These are phyloP conservation scores for Starmerella vaccinii DNA, from an alignment of 805 yeast species.

Conservation along the genomic window DNA sequence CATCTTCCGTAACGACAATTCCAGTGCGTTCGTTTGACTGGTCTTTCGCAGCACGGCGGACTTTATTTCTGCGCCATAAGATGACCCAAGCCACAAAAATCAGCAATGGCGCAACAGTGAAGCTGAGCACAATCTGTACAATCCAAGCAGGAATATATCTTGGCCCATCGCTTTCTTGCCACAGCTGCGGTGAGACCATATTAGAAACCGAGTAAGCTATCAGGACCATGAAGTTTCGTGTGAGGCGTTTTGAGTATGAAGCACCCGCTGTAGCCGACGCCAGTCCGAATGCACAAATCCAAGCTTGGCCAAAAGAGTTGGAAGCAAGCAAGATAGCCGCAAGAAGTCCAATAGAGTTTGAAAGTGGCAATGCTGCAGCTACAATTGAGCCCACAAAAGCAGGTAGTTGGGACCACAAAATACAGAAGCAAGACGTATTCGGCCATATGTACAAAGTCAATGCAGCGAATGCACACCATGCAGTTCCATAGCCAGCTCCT, in stretches of 20 bases:
- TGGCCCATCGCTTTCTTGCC: constrained; percentile 38
- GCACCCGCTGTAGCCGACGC: constrained; percentile 39
- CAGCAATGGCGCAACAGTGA: constrained; percentile 35
- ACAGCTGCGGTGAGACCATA: constrained; percentile 47
- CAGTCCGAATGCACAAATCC: constrained; percentile 28
- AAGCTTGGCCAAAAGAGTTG: constrained; percentile 30
- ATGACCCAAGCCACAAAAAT: constrained; percentile 39
- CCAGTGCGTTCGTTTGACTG: neutral
- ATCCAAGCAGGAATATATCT: constrained; percentile 39
- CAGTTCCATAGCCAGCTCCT: constrained; percentile 35
- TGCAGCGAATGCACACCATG: constrained; percentile 31
- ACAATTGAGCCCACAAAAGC: constrained; percentile 37
- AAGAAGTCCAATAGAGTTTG: constrained; percentile 34
- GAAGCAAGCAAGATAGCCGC: constrained; percentile 37
- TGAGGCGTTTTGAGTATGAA: constrained; percentile 45
- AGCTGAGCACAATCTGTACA: constrained; percentile 41
- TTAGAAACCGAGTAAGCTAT: neutral
- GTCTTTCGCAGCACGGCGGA: neutral
- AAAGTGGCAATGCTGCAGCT: constrained; percentile 36
- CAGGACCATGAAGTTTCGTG: constrained; percentile 34
- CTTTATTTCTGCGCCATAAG: constrained; percentile 37
- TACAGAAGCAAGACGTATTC: constrained; percentile 31
- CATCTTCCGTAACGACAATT: constrained; percentile 29
- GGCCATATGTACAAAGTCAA: constrained; percentile 28
- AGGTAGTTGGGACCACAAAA: constrained; percentile 30